Conservation (phyloP, 352 stramenopile genomes). For the Aphanomyces astaci region DNA sequence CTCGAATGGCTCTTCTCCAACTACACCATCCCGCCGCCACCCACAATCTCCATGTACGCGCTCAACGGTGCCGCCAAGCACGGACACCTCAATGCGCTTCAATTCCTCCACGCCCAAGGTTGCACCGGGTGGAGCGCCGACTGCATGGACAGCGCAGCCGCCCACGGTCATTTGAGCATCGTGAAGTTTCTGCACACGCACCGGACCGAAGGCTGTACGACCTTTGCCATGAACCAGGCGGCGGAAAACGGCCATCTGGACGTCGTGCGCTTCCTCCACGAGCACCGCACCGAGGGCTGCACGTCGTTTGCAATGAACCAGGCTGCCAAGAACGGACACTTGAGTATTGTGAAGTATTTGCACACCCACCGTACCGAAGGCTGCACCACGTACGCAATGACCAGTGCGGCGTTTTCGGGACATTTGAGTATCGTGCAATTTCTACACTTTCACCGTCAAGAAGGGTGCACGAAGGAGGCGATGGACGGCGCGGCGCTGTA, state of each 20-base stretch:
- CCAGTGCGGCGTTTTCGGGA: slow-evolving; percentile 29
- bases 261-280: slow-evolving; percentile 33
- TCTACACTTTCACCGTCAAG: slow-evolving; percentile 32
- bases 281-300: slow-evolving; percentile 31
- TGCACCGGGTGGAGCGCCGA: slow-evolving; percentile 9
- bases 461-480: slow-evolving; percentile 37
- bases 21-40: not conserved
- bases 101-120: slow-evolving; percentile 5
- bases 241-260: slow-evolving; percentile 30
- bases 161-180: slow-evolving; percentile 13
- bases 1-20: slow-evolving; percentile 13
- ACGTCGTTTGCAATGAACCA: slow-evolving; percentile 29
- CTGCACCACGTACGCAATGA: slow-evolving; percentile 31
- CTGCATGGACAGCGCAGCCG: slow-evolving; percentile 22
- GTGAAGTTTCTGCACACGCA: slow-evolving; percentile 18
- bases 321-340: slow-evolving; percentile 30
- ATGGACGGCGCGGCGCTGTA: slow-evolving; percentile 40
- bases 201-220: slow-evolving; percentile 18
- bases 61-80: slow-evolving; percentile 23
- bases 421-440: slow-evolving; percentile 31
- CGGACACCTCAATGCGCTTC: slow-evolving; percentile 2
- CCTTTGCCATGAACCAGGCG: slow-evolving; percentile 33
- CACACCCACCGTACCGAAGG: slow-evolving; percentile 29
- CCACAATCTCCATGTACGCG: slow-evolving; percentile 19
- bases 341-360: slow-evolving; percentile 29